These are phyloP conservation scores for Ophiocordyceps robertsii DNA, from an alignment of 2,329 filamentous ascomycete genomes.

Conservation along the genomic window DNA sequence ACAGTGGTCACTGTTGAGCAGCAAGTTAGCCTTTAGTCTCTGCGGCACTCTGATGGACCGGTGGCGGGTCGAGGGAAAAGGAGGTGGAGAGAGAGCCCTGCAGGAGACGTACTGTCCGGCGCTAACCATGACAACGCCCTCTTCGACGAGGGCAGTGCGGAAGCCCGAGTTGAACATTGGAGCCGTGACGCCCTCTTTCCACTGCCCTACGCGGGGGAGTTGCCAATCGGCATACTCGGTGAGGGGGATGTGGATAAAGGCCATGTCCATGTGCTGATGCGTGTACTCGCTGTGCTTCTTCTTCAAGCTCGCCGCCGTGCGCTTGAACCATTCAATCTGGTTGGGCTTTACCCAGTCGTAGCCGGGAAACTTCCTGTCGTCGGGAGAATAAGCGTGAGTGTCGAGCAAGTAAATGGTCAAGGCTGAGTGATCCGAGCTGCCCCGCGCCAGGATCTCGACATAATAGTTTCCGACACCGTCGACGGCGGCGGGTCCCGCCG, in stretches of 20 bases:
- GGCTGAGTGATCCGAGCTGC: slow-evolving; percentile 71
- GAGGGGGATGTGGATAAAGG: slow-evolving; percentile 93
- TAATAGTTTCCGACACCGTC: slow-evolving; percentile 93
- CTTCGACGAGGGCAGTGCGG: slow-evolving; percentile 72
- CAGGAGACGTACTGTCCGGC: slow-evolving; percentile 66
- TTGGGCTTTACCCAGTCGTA: slow-evolving; percentile 96
- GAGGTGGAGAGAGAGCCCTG: neutral
- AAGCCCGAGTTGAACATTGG: slow-evolving; percentile 88
- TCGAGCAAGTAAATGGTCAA: slow-evolving; percentile 92
- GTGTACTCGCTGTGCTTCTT: slow-evolving; percentile 73
- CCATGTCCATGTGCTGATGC: slow-evolving; percentile 86
- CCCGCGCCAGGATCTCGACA: slow-evolving; percentile 74
- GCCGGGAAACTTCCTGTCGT: slow-evolving; percentile 76
- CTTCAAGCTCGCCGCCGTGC: slow-evolving; percentile 61
- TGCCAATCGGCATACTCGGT: slow-evolving; percentile 65
- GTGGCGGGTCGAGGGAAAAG: neutral
- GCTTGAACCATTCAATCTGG: slow-evolving; percentile 90
- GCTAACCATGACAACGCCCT: slow-evolving; percentile 75
- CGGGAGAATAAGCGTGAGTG: slow-evolving; percentile 81
- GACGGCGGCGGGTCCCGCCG: slow-evolving; percentile 67
- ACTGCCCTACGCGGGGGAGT: slow-evolving; percentile 51
- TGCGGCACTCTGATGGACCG: slow-evolving; percentile 7
- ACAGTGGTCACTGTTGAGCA: slow-evolving; percentile 59
- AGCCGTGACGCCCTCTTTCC: slow-evolving; percentile 75
- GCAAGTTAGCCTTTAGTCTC: neutral